Conservation (phyloP, 306 rosid species). For the Cucurbita pepo region DNA sequence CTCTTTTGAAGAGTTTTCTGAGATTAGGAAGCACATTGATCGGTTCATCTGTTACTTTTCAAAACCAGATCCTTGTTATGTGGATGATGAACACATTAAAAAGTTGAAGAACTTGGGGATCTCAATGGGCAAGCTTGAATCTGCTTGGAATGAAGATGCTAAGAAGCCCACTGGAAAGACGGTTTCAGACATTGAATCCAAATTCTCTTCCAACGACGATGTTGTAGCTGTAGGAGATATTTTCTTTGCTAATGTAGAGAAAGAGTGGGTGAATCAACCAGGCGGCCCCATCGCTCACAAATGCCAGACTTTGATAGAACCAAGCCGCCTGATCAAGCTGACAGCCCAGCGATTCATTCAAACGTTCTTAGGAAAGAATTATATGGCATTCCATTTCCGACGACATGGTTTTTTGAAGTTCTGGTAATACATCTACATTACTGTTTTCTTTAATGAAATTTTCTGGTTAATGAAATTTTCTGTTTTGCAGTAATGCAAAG, state of each 20-base stretch:
- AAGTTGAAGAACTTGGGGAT: conserved; percentile 54
- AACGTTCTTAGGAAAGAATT: conserved; percentile 80
- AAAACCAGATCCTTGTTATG: conserved; percentile 51
- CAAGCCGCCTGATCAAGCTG: conserved; percentile 53
- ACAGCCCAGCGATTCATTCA: conserved; percentile 96
- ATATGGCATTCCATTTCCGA: conserved; percentile 74
- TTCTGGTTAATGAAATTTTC: not conserved
- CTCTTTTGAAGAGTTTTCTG: conserved; percentile 57
- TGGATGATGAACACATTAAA: conserved; percentile 56
- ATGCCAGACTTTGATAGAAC: conserved; percentile 78
- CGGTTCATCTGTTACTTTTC: conserved; percentile 67
- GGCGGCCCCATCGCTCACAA: conserved; percentile 86
- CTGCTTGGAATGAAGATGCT: conserved; percentile 65
- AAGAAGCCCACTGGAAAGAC: conserved; percentile 50
- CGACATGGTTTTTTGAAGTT: conserved; percentile 91
- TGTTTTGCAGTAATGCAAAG: conserved; percentile 56
- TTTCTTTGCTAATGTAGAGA: conserved; percentile 67
- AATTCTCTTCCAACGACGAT: conserved; percentile 50
- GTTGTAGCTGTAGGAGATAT: conserved; percentile 91
- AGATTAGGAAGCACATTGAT: conserved; percentile 53
- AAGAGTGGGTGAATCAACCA: conserved; percentile 80
- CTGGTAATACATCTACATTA: conserved; percentile 33
- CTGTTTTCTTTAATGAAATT: not conserved
- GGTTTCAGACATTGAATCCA: conserved; percentile 47
- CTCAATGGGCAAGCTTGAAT: conserved; percentile 41